Evolutionary conservation across 768 basidiomycete genomes (phyloP).

Genomic region (Roridomyces roridus): DNA sequence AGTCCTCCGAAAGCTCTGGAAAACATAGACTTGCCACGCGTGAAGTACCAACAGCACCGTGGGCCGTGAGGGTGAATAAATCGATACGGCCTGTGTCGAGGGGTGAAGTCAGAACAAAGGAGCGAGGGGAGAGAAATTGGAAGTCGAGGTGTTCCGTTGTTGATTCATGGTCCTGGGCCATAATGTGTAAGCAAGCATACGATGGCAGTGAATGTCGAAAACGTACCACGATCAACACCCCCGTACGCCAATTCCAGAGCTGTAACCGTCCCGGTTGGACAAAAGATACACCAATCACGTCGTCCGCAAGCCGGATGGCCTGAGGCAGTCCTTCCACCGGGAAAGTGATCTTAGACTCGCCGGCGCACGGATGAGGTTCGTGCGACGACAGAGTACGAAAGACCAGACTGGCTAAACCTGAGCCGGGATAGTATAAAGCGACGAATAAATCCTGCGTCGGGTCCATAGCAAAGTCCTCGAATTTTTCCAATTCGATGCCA

Average conservation of each 20-base stretch:
- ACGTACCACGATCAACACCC: not conserved
- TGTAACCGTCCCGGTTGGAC: not conserved
- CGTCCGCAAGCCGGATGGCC: slow-evolving; percentile 4
- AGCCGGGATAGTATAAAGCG: not conserved
- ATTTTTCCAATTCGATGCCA: not conserved
- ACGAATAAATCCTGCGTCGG: not conserved
- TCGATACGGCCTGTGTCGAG: too few relatives aligned
- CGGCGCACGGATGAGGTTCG: slow-evolving; percentile 1
- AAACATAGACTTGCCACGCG: too few relatives aligned
- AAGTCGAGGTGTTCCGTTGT: slow-evolving; percentile 1
- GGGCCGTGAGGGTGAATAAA: too few relatives aligned
- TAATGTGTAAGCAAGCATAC: not conserved
- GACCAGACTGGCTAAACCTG: not conserved
- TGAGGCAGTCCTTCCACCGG: not conserved
- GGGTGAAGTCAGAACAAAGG: not conserved
- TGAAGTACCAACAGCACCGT: too few relatives aligned
- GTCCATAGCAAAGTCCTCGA: too few relatives aligned
- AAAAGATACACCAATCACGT: slow-evolving; percentile 6
- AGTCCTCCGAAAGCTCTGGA: too few relatives aligned
- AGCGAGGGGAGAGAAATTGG: not conserved
- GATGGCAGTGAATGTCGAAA: not conserved
- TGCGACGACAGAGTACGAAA: slow-evolving; percentile 1
- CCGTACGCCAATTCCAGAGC: not conserved
- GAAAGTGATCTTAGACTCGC: not conserved
- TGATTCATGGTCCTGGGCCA: not conserved